phyloP scores from a whole-genome alignment of 495 filamentous ascomycete genomes.

The Stereocaulon alpinum region DNA sequence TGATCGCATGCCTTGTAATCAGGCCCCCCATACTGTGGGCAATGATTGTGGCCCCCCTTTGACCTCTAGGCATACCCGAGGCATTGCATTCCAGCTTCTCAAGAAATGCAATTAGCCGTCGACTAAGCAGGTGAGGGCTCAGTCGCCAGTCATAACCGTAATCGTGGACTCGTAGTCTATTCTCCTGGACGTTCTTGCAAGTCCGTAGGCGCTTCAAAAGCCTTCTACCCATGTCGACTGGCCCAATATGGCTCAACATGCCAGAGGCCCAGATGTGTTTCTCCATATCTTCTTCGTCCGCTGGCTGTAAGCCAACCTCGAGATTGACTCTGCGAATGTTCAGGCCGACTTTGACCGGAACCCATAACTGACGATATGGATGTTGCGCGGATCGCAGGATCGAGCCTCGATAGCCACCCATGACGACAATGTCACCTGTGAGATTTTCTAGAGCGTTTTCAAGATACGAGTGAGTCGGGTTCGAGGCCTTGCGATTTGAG shows the following conservation, averaged over 20 bases:
- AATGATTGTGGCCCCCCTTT: conserved; percentile 67
- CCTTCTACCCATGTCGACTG: conserved; percentile 77
- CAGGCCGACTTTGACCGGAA: conserved; percentile 86
- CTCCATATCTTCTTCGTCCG: conserved; percentile 80
- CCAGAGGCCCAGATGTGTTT: conserved; percentile 71
- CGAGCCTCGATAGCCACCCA: conserved; percentile 88
- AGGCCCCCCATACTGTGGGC: conserved; percentile 86
- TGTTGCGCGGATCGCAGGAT: conserved; percentile 75
- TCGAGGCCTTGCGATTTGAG: conserved; percentile 16
- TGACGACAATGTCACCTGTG: conserved; percentile 74
- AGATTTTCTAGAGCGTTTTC: conserved; percentile 57
- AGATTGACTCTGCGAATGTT: conserved; percentile 88
- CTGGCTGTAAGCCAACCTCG: conserved; percentile 71
- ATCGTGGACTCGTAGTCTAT: conserved; percentile 69
- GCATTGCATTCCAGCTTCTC: conserved; percentile 66
- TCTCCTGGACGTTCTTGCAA: conserved; percentile 58
- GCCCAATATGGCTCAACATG: conserved; percentile 82
- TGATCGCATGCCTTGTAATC: conserved; percentile 83
- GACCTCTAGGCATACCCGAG: conserved; percentile 33
- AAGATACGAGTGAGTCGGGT: conserved; percentile 39
- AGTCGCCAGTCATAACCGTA: conserved; percentile 97
- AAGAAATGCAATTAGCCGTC: conserved; percentile 58
- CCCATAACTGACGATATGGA: conserved; percentile 77
- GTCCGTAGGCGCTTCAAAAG: conserved; percentile 69
- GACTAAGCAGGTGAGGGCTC: conserved; percentile 67